phyloP scores from a whole-genome alignment of 2,329 filamentous ascomycete species.

The Trichoderma sp. region DNA sequence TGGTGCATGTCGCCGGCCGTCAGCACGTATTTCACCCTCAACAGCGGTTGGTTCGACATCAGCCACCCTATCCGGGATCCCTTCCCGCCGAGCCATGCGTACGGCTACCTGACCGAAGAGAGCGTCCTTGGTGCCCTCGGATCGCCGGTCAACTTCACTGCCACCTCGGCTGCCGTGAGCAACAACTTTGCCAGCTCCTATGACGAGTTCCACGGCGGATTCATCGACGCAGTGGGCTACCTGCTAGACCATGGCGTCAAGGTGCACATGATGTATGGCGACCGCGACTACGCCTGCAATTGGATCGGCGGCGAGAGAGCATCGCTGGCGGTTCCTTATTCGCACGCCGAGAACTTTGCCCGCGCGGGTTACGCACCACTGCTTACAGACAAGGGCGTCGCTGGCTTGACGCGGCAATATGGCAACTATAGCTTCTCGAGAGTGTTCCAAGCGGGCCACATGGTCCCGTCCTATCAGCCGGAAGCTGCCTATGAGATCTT shows the following conservation, averaged over 20 bases:
- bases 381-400: slow-evolving; percentile 62
- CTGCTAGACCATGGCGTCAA: slow-evolving; percentile 65
- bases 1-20: slow-evolving; percentile 57
- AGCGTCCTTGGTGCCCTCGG: slow-evolving; percentile 61
- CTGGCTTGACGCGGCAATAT: slow-evolving; percentile 71
- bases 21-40: slow-evolving; percentile 56
- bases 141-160: slow-evolving; percentile 61
- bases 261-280: slow-evolving; percentile 71
- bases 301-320: slow-evolving; percentile 72
- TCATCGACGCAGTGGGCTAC: slow-evolving; percentile 56
- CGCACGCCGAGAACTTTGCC: slow-evolving; percentile 50
- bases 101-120: slow-evolving; percentile 63
- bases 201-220: slow-evolving; percentile 56
- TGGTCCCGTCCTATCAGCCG: slow-evolving; percentile 62
- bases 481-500: slow-evolving; percentile 60
- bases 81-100: slow-evolving; percentile 64
- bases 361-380: slow-evolving; percentile 71
- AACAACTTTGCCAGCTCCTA: slow-evolving; percentile 63
- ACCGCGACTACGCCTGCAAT: slow-evolving; percentile 63
- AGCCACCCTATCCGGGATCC: slow-evolving; percentile 58
- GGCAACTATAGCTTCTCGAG: slow-evolving; percentile 71
- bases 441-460: slow-evolving; percentile 67
- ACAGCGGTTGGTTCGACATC: slow-evolving; percentile 62
- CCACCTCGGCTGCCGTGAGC: slow-evolving; percentile 46
- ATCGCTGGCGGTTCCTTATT: slow-evolving; percentile 62